phyloP scores from a whole-genome alignment of 345 rosid species.

The Isatis tinctoria region DNA sequence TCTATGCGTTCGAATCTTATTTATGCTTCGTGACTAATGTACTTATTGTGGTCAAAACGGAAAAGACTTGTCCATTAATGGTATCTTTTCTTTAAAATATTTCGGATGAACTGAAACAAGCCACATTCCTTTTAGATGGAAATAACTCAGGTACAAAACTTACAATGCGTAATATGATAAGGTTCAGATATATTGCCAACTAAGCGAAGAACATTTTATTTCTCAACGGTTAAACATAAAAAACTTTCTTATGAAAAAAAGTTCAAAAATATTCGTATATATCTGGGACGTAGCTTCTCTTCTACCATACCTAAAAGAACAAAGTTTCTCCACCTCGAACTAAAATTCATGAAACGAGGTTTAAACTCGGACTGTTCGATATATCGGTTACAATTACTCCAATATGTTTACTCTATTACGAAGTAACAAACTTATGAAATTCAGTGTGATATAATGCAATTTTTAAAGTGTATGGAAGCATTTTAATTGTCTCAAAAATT shows the following conservation, averaged over 20 bases:
- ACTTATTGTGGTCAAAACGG: not conserved
- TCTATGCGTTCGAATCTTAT: slow-evolving; percentile 11
- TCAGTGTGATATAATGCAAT: not conserved
- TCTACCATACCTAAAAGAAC: not conserved
- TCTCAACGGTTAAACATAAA: not conserved
- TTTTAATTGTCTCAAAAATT: not conserved
- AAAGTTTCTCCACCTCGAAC: not conserved
- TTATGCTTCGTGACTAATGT: not conserved
- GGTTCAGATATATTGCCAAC: too few species aligned
- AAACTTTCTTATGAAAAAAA: not conserved
- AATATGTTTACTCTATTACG: not conserved
- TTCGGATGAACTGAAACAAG: not conserved
- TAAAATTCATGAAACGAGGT: not conserved
- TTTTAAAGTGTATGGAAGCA: not conserved
- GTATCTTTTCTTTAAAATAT: not conserved
- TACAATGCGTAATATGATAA: too few species aligned
- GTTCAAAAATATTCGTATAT: too few species aligned
- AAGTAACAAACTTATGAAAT: not conserved
- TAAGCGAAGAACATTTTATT: not conserved
- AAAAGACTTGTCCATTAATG: not conserved
- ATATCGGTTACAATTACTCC: not conserved
- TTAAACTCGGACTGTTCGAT: not conserved
- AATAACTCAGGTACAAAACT: too few species aligned
- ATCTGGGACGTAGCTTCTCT: not conserved
- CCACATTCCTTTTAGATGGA: too few species aligned